phyloP scores from a whole-genome alignment of 108 stramenopile genomes.

The Mayamaea pseudoterrestris region DNA sequence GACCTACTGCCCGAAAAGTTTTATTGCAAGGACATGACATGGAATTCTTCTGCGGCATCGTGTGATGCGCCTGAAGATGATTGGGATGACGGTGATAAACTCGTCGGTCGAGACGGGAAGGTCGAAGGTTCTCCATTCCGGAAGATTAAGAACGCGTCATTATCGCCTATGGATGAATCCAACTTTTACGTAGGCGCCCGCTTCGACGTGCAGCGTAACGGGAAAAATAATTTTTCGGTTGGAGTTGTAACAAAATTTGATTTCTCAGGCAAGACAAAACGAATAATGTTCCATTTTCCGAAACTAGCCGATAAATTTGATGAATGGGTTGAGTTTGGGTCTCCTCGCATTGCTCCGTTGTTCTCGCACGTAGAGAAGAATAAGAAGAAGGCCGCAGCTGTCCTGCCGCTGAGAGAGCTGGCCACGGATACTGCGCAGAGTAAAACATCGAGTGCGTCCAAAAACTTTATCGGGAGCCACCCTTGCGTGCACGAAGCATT shows the following conservation, averaged over 20 bases:
- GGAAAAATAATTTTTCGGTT: constrained; percentile 26
- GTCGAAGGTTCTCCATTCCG: constrained; percentile 7
- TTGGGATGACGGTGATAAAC: constrained; percentile 53
- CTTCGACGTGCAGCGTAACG: constrained; percentile 67
- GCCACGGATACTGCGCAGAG: no score
- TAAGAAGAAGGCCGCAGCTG: neutral
- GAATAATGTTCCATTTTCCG: constrained; percentile 62
- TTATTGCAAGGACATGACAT: constrained; percentile 75
- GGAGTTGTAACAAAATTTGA: constrained; percentile 54
- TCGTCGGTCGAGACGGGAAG: constrained; percentile 7
- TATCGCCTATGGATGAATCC: constrained; percentile 4
- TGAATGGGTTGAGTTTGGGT: constrained; percentile 62
- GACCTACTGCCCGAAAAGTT: constrained; percentile 73
- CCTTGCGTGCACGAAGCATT: no score
- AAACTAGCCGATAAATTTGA: constrained; percentile 32
- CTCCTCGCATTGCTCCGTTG: constrained; percentile 47
- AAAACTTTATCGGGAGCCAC: no score
- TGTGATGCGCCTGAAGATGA: constrained; percentile 74
- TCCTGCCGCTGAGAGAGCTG: no score
- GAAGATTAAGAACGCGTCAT: neutral
- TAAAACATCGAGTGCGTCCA: no score
- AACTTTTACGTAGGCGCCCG: constrained; percentile 21
- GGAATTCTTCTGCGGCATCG: constrained; percentile 46
- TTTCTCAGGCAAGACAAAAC: constrained; percentile 30
- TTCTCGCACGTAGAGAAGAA: constrained; percentile 11